Evolutionary conservation across 768 basidiomycete genomes (phyloP), one percentile per base, ranked within the genome.

Genomic region (Psilocybe azurescens): DNA sequence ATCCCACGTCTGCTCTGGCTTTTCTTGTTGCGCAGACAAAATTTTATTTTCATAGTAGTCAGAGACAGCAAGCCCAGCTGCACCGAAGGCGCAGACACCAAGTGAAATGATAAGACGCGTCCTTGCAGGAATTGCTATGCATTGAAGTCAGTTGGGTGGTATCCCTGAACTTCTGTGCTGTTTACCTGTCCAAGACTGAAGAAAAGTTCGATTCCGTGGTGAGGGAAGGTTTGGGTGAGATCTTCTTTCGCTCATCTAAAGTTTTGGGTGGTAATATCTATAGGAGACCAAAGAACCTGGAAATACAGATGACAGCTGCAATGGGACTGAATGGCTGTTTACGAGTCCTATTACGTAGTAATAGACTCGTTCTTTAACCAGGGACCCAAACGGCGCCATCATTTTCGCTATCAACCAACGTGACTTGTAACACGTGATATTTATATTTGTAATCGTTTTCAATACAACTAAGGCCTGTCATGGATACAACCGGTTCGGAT

Each of bases 51-150:
- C 86, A 41, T 88, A 70, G 55, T 80, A 79, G 67, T 86, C 78
- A 41, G 87, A 86, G 46, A 81, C 64, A 39, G 77, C 65, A 29
- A 87, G 66, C 16, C 87, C 87, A 20, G 72, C 72, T 8, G 71
- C 75, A 10, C 81, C 86, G 29, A 86, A 69, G 3, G 77, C 69
- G 62, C 81, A 86, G 51, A 83, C 70, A 5, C 74, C 80, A 60
- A 86, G 73, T 4, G 85, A 85, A 50, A 88, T 66, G 55, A 76
- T 74, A 30, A 86, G 76, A 38, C 87, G 83, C 44, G 84, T 85
- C 30, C 77, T 73, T 29, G 86, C 73, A 10, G 87, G 84, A 33
- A 89, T 77, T 46, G 80, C 87, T 88, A 33, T 24, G 32, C 24
- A 18, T 14, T 36, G 59, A 33, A 58, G 28, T 56, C 4, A 52